Base-by-base conservation (phyloP, 163 green algal species). In the Smithsoniella earleae region DNA sequence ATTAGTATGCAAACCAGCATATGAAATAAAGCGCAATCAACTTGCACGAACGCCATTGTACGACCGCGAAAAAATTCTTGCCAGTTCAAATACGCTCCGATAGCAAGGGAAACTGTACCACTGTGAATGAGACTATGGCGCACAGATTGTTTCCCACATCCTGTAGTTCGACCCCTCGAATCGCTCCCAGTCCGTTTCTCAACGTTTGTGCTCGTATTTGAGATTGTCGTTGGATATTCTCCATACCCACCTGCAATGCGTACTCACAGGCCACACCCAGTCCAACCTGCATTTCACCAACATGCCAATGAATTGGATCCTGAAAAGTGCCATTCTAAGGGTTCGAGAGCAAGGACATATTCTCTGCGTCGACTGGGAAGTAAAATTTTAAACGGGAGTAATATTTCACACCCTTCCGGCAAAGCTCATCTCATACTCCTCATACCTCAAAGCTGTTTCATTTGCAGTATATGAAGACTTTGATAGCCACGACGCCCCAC, bases 101-200 rank as follows among this genome's bases (percentile, higher is more conserved):
- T n/a, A n/a, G n/a, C n/a, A n/a, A n/a, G 25, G 3, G 3, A 10
- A 46, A 27, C 20, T 46, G 43, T 38, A 80, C 75, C 76, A 82
- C 43, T 0, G 75, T 84, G 72, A 91, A 92, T 73, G 77, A 88
- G 38, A 92, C 84, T 36, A 92, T 86, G 62, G 82, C 87, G 69
- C 86, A 91, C 33, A 92, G 78, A 31, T 62, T 3, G 1, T 52
- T 37, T 0, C 85, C 83, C 2, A 44, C 62, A 55, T 92, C 87
- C 27, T 77, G 74, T 2, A 90, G 36, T 0, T 31, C 65, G 3
- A 86, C 80, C 18, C 73, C 62, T 1, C 65, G 77, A 25, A 87
- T 20, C 1, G 30, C 6, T 2, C n/a, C 8, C 22, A 92, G 74
- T 43, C 44, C 3, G 0, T 46, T 8, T 10, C 87, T 66, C 34